Evolutionary conservation across 805 yeast genomes (phyloP), one percentile per base, ranked within the genome.

Genomic region (Starmera caribaea): DNA sequence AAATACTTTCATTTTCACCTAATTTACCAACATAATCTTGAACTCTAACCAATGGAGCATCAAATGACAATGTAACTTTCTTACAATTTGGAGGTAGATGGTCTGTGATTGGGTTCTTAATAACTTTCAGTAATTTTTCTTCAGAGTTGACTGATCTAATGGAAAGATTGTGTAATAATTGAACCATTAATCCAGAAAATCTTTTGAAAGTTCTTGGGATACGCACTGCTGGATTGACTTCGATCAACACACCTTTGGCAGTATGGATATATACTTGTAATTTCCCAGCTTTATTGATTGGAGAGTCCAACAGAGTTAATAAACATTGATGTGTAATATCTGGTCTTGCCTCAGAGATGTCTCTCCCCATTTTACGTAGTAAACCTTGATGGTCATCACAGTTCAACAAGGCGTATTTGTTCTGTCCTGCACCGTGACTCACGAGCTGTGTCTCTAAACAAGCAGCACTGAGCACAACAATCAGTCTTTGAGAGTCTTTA

Each of bases 331-430:
- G 98, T 34, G 98, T 92, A 54, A 92, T 92, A 61, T 92, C 98
- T n/a, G 98, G 98, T 62, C 98, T 79, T 8, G 97, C 97, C 58
- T 92, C 98, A 37, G 95, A 86, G 47, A 92, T 90, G 57, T 92
- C 97, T 58, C 97, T 77, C 39, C 95, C 95, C 95, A 90, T 87
- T 59, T 88, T 90, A 61, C 90, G 82, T 53, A 92, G 68, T 38
- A 90, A 69, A 13, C 97, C 97, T 66, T 92, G 98, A 61, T 92
- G 98, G 59, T 92, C 98, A 61, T 92, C 98, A 69, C 98, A 92
- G 67, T 92, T 92, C 55, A 92, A 71, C 44, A 92, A 66, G 0
- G 95, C 97, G 57, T 81, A 92, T 61, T 92, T 87, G 57, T 92
- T 97, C 38, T 90, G 94, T 38, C 81, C 78, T 9, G 80, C 75